Evolutionary conservation across 352 stramenopile species (phyloP).

Genomic region (Pythium rhizo-oryzae): DNA sequence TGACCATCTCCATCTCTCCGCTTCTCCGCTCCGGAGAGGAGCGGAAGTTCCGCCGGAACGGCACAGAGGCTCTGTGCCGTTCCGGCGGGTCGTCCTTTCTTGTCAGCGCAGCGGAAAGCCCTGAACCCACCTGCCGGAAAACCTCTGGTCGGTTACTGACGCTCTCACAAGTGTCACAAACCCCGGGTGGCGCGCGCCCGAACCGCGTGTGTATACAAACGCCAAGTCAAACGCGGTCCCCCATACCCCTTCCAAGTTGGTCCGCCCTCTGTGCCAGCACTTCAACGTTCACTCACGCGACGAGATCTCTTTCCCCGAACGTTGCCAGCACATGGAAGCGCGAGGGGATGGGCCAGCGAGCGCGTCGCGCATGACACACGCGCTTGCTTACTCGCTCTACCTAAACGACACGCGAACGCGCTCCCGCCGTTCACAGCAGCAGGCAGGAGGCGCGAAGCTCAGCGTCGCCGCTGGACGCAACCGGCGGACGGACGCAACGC

Average conservation of each 20-base stretch:
- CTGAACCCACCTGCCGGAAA: not conserved
- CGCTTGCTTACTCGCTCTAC: not conserved
- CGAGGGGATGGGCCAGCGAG: not conserved
- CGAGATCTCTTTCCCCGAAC: constrained; percentile 24
- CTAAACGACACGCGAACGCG: constrained; percentile 14
- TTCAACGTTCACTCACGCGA: constrained; percentile 10
- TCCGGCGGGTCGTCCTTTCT: not conserved
- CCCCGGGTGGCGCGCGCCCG: not conserved
- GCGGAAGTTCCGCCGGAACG: not conserved
- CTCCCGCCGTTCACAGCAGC: not conserved
- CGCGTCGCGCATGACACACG: not conserved
- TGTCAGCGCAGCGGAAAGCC: not conserved
- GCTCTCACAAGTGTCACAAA: constrained; percentile 9
- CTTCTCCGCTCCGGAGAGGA: not conserved
- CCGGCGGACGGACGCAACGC: not conserved
- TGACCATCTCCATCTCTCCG: not conserved
- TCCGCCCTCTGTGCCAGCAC: not conserved
- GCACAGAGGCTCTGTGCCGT: no score
- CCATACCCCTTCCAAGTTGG: not conserved
- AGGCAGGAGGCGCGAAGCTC: not conserved
- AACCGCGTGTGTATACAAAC: constrained; percentile 21
- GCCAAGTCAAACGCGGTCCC: constrained; percentile 19
- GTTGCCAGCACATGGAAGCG: constrained; percentile 7
- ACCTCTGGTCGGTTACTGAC: constrained; percentile 20
- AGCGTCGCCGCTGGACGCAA: not conserved